A percentile compares a stretch with the other conserved stretches of the same genome.
Conservation (phyloP, 352 stramenopile genomes). For the Globisporangium splendens region DNA sequence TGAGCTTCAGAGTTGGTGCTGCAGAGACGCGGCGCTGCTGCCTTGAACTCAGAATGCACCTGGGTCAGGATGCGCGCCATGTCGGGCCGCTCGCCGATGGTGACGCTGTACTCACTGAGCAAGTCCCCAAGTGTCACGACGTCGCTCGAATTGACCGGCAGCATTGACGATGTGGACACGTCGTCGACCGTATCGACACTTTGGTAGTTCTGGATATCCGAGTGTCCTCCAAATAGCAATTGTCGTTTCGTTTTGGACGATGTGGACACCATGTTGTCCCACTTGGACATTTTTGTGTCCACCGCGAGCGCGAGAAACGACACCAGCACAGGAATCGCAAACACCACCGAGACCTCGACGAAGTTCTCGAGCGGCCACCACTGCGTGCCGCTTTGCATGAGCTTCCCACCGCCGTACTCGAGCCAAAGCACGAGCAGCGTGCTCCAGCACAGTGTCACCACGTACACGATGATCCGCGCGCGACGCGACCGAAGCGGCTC, state of each 20-base stretch:
- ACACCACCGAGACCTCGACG: conserved; percentile 34
- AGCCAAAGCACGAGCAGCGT: conserved; percentile 32
- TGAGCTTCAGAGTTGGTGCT: not conserved
- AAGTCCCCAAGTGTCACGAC: conserved; percentile 25
- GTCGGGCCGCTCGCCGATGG: conserved; percentile 24
- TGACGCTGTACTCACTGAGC: conserved; percentile 25
- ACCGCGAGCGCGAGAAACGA: conserved; percentile 18
- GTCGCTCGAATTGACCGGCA: not conserved
- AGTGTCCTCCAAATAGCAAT: too few relatives aligned
- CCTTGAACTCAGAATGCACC: conserved; percentile 19
- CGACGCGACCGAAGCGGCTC: conserved; percentile 28
- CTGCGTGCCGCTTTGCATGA: conserved; percentile 22
- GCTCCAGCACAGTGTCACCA: conserved; percentile 19
- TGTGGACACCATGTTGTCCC: not conserved
- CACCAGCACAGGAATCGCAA: conserved; percentile 23
- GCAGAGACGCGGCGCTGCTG: not conserved
- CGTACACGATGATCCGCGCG: conserved; percentile 25
- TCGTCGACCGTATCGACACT: too few relatives aligned
- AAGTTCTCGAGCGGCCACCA: conserved; percentile 53
- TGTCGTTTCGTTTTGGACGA: too few relatives aligned
- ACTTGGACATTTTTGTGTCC: conserved; percentile 12
- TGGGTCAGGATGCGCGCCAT: conserved; percentile 26
- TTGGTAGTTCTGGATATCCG: too few relatives aligned
- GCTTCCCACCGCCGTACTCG: conserved; percentile 26
- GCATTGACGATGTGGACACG: too few relatives aligned